Conservation (phyloP, 139 green algal species). For the Mychonastes homosphaera region DNA sequence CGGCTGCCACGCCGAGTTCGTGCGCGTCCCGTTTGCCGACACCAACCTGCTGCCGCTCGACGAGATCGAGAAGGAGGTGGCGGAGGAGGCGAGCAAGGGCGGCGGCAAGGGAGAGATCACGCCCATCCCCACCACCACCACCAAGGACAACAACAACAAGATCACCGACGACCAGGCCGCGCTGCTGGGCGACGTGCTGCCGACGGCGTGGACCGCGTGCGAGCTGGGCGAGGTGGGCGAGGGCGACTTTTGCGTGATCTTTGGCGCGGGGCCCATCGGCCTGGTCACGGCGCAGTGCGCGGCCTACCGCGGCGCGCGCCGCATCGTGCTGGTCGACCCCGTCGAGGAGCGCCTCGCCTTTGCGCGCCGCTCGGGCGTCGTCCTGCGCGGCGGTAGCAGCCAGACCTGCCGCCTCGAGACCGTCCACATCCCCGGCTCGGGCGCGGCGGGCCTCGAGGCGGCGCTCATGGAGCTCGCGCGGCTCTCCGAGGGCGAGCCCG, state of each 20-base stretch:
- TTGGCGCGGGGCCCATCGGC: slow-evolving; percentile 57
- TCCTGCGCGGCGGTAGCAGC: neutral
- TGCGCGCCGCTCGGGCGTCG: slow-evolving; percentile 13
- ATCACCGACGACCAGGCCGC: slow-evolving; percentile 34
- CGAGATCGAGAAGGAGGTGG: neutral
- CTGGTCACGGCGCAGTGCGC: slow-evolving; percentile 59
- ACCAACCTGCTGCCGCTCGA: neutral
- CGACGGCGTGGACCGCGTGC: slow-evolving; percentile 55
- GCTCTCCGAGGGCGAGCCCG: neutral
- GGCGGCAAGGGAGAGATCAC: neutral
- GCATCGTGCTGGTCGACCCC: slow-evolving; percentile 54
- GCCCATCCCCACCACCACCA: neutral
- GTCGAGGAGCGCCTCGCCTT: slow-evolving; percentile 43
- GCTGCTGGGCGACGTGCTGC: slow-evolving; percentile 63
- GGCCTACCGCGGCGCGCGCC: slow-evolving; percentile 29
- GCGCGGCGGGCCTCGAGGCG: neutral
- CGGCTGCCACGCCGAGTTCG: slow-evolving; percentile 65
- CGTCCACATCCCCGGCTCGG: neutral
- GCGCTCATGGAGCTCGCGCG: neutral
- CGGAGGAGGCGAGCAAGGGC: neutral
- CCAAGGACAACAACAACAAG: slow-evolving; percentile 13
- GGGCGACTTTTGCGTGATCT: slow-evolving; percentile 62
- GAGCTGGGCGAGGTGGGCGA: slow-evolving; percentile 45
- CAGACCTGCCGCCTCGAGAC: neutral
- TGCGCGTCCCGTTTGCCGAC: slow-evolving; percentile 46